phyloP scores from a whole-genome alignment of 2,329 filamentous ascomycete genomes.

The Verticillium isaacii region DNA sequence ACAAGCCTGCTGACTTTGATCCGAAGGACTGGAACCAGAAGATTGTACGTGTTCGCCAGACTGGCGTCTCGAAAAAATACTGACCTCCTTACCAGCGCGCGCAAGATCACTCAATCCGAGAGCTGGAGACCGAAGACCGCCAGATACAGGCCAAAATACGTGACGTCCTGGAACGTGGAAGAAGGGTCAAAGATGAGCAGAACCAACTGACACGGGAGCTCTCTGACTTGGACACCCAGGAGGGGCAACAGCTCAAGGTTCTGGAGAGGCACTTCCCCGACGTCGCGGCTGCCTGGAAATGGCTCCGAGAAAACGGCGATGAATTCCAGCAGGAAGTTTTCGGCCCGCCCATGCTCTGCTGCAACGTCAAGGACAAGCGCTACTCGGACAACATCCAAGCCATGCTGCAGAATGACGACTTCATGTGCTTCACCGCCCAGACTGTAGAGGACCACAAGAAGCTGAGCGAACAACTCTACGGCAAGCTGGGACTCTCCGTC shows the following conservation, averaged over 20 bases:
- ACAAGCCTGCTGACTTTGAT: slow-evolving; percentile 64
- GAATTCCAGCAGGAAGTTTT: slow-evolving; percentile 73
- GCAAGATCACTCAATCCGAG: slow-evolving; percentile 51
- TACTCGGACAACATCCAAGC: slow-evolving; percentile 56
- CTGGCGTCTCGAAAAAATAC: not conserved
- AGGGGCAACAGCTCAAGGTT: slow-evolving; percentile 67
- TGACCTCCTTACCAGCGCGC: slow-evolving; percentile 44
- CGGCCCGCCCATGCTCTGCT: slow-evolving; percentile 75
- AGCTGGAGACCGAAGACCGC: slow-evolving; percentile 39
- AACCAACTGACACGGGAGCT: slow-evolving; percentile 42
- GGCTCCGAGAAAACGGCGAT: slow-evolving; percentile 68
- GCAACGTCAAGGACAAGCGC: slow-evolving; percentile 68
- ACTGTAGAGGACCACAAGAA: slow-evolving; percentile 69
- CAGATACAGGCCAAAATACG: slow-evolving; percentile 31
- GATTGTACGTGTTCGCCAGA: slow-evolving; percentile 49
- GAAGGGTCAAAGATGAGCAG: slow-evolving; percentile 31
- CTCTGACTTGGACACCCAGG: slow-evolving; percentile 62
- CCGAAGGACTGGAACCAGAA: slow-evolving; percentile 64
- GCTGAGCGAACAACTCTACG: slow-evolving; percentile 62
- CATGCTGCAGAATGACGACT: slow-evolving; percentile 45
- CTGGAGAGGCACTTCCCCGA: slow-evolving; percentile 59
- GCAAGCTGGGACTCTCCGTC: slow-evolving; percentile 62
- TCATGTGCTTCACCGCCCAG: slow-evolving; percentile 71
- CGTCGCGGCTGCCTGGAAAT: slow-evolving; percentile 68
- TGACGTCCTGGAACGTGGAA: slow-evolving; percentile 37